Evolutionary conservation across 2,329 filamentous ascomycete genomes (phyloP), one percentile per base, ranked within the genome.

Genomic region (Botrytis paeoniae): DNA sequence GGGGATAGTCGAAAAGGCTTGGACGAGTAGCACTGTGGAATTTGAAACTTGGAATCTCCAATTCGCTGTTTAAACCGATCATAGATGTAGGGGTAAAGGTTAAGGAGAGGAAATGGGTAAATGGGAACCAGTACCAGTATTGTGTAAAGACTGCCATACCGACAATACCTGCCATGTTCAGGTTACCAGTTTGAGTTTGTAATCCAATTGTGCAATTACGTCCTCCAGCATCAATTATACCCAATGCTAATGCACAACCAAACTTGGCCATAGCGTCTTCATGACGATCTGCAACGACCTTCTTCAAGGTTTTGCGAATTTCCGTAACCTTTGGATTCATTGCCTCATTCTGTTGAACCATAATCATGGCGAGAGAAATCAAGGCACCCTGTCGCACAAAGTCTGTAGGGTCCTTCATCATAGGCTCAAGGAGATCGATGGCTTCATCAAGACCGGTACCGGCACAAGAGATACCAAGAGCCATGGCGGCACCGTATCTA

Each of bases 91-190:
- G 96, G n/a, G 93, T 94, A 84, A 99, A 98, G 80, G 94, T 95
- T 75, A 99, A 87, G 0, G 95, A 97, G 73, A 99, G 83, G 89
- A 99, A 99, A 84, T 99, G 96, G 43, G 96, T 97, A 79, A 98
- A 92, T 74, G 96, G 96, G 89, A 99, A 99, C 96, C 96, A 99
- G 86, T 99, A 99, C 96, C 96, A 99, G 86, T 99, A 99, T 82
- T 99, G 96, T 14, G 95, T 97, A 84, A 99, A 99, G 71, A 99
- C 93, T 41, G 94, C 95, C 91, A 97, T 97, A 78, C 96, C 97
- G 29, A 99, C 95, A 77, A 99, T 97, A 75, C 94, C 97, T 29
- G 95, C 91, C 95, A 99, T 98, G 86, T 99, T 98, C 77, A 99
- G 89, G 81, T 98, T 99, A 76, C 97, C 97, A 0, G 95, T 98